Base-by-base conservation (phyloP, 106 monocot species). In the Platanthera guangdongensis region DNA sequence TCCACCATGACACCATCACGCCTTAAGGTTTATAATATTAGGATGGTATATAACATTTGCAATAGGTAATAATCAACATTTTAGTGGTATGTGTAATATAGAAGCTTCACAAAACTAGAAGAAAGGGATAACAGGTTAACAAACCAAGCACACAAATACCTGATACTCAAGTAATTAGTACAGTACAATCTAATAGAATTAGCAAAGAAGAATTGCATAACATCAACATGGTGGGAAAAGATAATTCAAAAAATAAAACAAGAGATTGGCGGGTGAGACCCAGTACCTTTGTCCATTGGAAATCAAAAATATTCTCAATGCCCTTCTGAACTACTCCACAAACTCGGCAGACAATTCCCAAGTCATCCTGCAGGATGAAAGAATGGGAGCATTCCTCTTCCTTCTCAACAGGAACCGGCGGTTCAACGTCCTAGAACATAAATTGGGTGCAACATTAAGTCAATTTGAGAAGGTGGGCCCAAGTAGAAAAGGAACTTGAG, bases 301-400 rank as follows among this genome's bases (percentile, higher is more conserved):
- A 89, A 63, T 97, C 96, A 85, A 97, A 87, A 69, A 97, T 91
- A 45, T 85, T 82, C 10, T 93, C 89, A 51, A 91, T 93, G 21
- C 86, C 88, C 78, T 86, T 88, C 78, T 82, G 76, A 75, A 97
- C 88, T 71, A 93, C 80, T 64, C 96, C 93, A 82, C 96, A 97
- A 25, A 95, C 78, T 47, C 77, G 79, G 59, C 95, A 95, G 21
- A 95, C 95, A 82, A 86, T 79, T 19, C 95, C 90, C 32, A 92
- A 7, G 60, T 92, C 95, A 83, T 95, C 95, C 72, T 88, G 39
- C 18, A 91, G 81, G 76, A 87, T 11, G 78, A 73, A 87, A 5
- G 80, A 81, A 76, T 95, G 95, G 6, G 72, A 69, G 63, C 93
- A 90, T 18, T 85, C 80, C 62, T 85, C 87, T 68, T 85, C 77